Conservation (phyloP, 495 filamentous ascomycete genomes). For the Pyrenula aspistea region DNA sequence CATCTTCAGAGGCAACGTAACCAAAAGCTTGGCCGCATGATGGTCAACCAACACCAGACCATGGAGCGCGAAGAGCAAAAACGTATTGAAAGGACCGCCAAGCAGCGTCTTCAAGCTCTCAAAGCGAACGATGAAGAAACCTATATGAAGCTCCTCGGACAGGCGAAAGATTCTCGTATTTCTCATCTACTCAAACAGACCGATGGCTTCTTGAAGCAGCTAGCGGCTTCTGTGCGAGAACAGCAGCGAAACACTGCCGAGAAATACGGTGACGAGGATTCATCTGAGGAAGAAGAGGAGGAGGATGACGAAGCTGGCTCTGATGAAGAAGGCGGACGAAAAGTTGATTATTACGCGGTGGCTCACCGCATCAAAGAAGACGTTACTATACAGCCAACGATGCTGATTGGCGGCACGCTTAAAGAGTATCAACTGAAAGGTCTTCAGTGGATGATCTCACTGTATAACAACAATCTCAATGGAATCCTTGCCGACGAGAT, state of each 20-base stretch:
- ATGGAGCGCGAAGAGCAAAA: conserved; percentile 99
- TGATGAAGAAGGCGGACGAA: conserved; percentile 50
- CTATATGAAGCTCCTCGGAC: conserved; percentile 89
- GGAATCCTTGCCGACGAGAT: conserved; percentile 98
- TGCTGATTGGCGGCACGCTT: conserved; percentile 79
- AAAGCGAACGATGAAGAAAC: conserved; percentile 99
- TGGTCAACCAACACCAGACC: conserved; percentile 78
- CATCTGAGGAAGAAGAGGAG: conserved; percentile 49
- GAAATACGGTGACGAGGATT: conserved; percentile 56
- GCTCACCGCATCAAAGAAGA: conserved; percentile 93
- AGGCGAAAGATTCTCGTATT: conserved; percentile 98
- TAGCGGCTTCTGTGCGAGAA: conserved; percentile 80
- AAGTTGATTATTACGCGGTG: conserved; percentile 96
- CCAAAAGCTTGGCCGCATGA: conserved; percentile 77
- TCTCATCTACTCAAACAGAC: conserved; percentile 93
- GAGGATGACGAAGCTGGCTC: conserved; percentile 58
- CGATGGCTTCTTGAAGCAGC: conserved; percentile 90
- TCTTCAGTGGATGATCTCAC: conserved; percentile 97
- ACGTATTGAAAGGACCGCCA: conserved; percentile 88
- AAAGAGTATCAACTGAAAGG: conserved; percentile 99
- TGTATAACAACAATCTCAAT: conserved; percentile 99
- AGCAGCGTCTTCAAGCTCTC: conserved; percentile 96
- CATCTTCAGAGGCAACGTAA: conserved; percentile 49
- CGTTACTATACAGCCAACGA: conserved; percentile 64
- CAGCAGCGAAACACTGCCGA: conserved; percentile 77